Conservation (phyloP, 2,329 filamentous ascomycete genomes). For the Cladosporium sp. region DNA sequence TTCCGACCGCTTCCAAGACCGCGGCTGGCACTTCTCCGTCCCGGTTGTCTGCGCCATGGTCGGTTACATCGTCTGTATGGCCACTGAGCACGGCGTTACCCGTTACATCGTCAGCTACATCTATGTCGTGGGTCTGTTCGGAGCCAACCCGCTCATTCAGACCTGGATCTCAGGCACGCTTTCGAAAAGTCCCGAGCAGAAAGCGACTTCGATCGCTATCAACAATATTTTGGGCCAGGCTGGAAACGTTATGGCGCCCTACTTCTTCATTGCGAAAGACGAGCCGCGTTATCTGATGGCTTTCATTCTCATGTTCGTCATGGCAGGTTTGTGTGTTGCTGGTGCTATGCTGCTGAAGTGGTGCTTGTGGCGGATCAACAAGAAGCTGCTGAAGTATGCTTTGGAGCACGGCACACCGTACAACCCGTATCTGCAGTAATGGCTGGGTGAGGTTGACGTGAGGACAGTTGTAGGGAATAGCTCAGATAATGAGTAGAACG, state of each 20-base stretch:
- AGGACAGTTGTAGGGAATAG: too few species aligned
- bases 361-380: conserved; percentile 1
- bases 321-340: not conserved
- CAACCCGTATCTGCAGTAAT: conserved; percentile 1
- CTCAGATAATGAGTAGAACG: too few species aligned
- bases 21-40: conserved; percentile 32
- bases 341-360: conserved; percentile 5
- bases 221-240: conserved; percentile 36
- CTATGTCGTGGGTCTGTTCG: conserved; percentile 32
- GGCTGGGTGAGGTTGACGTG: not conserved
- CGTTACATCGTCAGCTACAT: conserved; percentile 31
- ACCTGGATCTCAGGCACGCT: conserved; percentile 34
- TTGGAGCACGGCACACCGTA: conserved; percentile 6
- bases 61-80: conserved; percentile 10
- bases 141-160: conserved; percentile 34
- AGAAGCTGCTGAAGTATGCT: conserved; percentile 2
- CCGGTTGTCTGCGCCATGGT: not conserved
- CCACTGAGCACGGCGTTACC: not conserved
- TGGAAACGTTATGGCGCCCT: conserved; percentile 2
- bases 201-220: conserved; percentile 46
- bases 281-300: conserved; percentile 8
- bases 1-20: conserved; percentile 37
- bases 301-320: conserved; percentile 5
- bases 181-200: conserved; percentile 39
- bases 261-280: not conserved